Evolutionary conservation across 176 grass and related monocot species (phyloP).

Genomic region (Eragrostis curvula): DNA sequence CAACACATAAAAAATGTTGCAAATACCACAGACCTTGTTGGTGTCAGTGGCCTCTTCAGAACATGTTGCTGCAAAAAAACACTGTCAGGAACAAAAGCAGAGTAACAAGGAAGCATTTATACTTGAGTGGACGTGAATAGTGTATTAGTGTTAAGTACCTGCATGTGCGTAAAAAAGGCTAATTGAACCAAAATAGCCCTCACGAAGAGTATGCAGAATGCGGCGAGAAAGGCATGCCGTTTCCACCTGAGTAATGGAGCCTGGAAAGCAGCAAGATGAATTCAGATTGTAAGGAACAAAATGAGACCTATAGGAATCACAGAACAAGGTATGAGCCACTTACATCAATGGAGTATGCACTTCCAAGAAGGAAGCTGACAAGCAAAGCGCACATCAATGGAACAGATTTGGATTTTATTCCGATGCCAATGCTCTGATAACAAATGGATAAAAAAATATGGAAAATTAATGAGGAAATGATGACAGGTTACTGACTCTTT

Average conservation of each 20-base stretch:
- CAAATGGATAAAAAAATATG: slow-evolving; percentile 21
- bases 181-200: slow-evolving; percentile 80
- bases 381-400: slow-evolving; percentile 67
- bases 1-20: slow-evolving; percentile 89
- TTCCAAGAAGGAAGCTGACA: slow-evolving; percentile 87
- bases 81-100: slow-evolving; percentile 33
- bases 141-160: slow-evolving; percentile 50
- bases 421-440: slow-evolving; percentile 73
- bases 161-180: slow-evolving; percentile 91
- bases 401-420: slow-evolving; percentile 57
- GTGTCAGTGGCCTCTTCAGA: slow-evolving; percentile 61
- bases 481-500: background rate
- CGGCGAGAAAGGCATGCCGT: slow-evolving; percentile 70
- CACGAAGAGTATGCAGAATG: slow-evolving; percentile 74
- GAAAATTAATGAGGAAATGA: background rate
- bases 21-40: slow-evolving; percentile 68
- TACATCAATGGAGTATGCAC: slow-evolving; percentile 86
- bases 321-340: slow-evolving; percentile 13
- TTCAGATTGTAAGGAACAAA: background rate
- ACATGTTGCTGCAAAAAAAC: slow-evolving; percentile 70
- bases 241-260: slow-evolving; percentile 82
- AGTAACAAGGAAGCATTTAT: slow-evolving; percentile 12
- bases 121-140: background rate
- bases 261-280: slow-evolving; percentile 37
- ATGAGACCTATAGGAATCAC: background rate